These are phyloP conservation scores for Kingdonia uniflora DNA, from an alignment of 164 flowering plant genomes.

Conservation along the genomic window DNA sequence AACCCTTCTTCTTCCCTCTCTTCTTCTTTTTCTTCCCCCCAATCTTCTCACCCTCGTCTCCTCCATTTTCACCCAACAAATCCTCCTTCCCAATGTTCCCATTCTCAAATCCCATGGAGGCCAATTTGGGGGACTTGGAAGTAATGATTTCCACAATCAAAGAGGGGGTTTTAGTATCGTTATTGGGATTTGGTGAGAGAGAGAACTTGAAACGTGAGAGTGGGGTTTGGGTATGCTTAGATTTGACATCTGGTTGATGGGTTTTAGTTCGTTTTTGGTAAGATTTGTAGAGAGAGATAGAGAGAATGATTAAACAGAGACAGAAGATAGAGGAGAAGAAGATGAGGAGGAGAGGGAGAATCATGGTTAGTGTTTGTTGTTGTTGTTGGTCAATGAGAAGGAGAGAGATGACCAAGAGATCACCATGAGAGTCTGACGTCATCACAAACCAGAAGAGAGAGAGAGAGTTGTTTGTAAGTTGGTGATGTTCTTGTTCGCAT, in stretches of 20 bases:
- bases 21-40: conserved; percentile 28
- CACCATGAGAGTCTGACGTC: no score
- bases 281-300: conserved; percentile 18
- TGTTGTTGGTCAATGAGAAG: neutral
- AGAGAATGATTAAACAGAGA: conserved; percentile 7
- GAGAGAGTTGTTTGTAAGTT: no score
- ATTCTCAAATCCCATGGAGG: conserved; percentile 6
- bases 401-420: neutral
- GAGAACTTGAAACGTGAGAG: no score
- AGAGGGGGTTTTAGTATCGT: conserved; percentile 15
- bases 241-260: no score
- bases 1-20: conserved; percentile 35
- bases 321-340: neutral
- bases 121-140: conserved; percentile 34
- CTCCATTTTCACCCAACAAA: conserved; percentile 15
- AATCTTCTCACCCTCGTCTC: conserved; percentile 12
- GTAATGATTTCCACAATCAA: conserved; percentile 43
- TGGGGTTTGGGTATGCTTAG: no score
- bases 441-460: no score
- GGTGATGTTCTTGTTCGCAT: no score
- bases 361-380: neutral
- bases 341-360: neutral
- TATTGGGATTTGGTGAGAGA: conserved; percentile 8
- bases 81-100: conserved; percentile 19
- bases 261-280: conserved; percentile 7